Evolutionary conservation across 176 grass and related monocot genomes (phyloP), one percentile per base, ranked within the genome.

Genomic region (Oryza meridionalis): DNA sequence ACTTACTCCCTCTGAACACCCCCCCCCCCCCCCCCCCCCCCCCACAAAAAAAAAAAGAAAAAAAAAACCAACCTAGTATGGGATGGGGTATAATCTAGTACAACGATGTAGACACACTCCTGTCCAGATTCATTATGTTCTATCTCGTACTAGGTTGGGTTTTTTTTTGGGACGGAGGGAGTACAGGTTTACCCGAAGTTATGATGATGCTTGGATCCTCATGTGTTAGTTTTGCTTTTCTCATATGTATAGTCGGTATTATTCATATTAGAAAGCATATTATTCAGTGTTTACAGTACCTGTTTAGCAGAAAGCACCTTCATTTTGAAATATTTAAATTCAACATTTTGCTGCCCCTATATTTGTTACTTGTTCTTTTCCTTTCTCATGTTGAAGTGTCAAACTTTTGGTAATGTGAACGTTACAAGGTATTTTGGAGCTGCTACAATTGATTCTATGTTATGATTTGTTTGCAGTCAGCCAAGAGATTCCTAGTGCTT

Each of bases 401-500:
- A 3, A 49, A 35, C 33, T 59, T 72, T 72, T 72, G 22, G 58
- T 82, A 70, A 82, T 72, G 14, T 74, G 27, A 53, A 68, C 43
- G 12, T 70, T 84, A 63, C 76, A 80, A 19, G 63, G 38, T 47
- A n/a, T 27, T 70, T 62, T 80, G 8, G 7, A 14, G 29, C 19
- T 88, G 58, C 64, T 81, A 40, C 35, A 80, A 80, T 75, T 81
- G 77, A 85, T 81, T 62, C 29, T 85, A 70, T 65, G 69, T 76
- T 19, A 50, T 76, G 63, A 32, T 85, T 62, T 88, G 8, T 67
- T 86, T 95, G 83, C 95, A 98, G 96, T 81, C 80, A 64, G 96
- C 91, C 31, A 99, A 99, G 88, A 94, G 91, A 77, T 73, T 94
- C 63, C 85, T 96, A 70, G 81, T 94, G 8, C 88, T 99, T 29